Base-by-base conservation (phyloP, 495 filamentous ascomycete species). In the Penicillium pancosmium region DNA sequence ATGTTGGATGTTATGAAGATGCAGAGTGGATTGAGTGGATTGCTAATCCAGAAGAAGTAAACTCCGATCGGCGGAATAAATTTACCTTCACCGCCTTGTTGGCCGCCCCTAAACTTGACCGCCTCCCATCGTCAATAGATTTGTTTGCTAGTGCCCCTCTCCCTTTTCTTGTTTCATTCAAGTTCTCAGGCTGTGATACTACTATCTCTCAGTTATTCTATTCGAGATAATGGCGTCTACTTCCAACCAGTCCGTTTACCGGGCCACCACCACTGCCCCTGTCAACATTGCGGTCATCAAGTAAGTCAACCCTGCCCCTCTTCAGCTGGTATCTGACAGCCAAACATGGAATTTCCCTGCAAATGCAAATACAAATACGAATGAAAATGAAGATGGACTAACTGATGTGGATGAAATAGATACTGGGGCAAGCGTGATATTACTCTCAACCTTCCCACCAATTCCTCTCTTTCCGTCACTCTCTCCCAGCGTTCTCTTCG, bases 211-310 rank as follows among this genome's bases (percentile, higher is more conserved):
- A 2, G n/a, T 31, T 48, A 3, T 25, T 48, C n/a, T 5, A 25
- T 41, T n/a, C 8, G 41, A 48, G 18, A 74, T 48, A 56, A 86
- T 84, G 81, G 74, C 78, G 35, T 73, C 81, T 61, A 16, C 66
- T 40, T 59, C 76, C 31, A 65, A 62, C 68, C 74, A 66, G 70
- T 57, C 66, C 34, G 73, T 98, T 68, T 92, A 93, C 80, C 87
- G 90, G 68, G 92, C 95, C 52, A 96, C 89, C 78, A 97, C 93
- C 47, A 97, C 92, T 35, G 94, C 94, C 23, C 94, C 94, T 15
- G 94, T 99, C 64, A 99, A 99, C 80, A 99, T 99, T 68, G 94
- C 94, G 55, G 94, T 99, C 36, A 93, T 99, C 73, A 99, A 99
- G 91, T 94, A 80, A 55, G 80, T 68, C 55, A 59, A 51, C 62